Base-by-base conservation (phyloP, 2,329 filamentous ascomycete genomes). In the Emericellopsis atlantica region DNA sequence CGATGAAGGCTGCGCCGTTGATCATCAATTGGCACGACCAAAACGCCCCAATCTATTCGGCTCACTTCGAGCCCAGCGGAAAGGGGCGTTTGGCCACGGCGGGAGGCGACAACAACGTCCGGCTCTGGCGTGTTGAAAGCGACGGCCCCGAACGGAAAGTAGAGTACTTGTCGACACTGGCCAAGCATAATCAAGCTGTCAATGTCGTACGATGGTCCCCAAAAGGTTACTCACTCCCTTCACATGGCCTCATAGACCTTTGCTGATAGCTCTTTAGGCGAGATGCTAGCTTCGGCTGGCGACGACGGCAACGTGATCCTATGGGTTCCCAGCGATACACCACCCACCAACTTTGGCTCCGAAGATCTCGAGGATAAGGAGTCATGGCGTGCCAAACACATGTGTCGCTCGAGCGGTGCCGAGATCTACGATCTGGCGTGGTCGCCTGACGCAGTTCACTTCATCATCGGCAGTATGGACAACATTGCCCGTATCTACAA, bases 11-110 rank as follows among this genome's bases (percentile, higher is more conserved):
- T 58, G 82, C 87, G 56, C 90, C 92, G 53, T 75, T 98, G 52
- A 90, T 96, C 58, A 90, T 98, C 66, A 87, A 93, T 70, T 98
- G 92, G 92, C 93, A 98, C 65, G 86, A 95, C 62, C 86, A 95
- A 58, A 95, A 93, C 66, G 80, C 86, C 53, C 92, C 92, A 44
- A 89, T 98, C 59, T 98, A 96, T 67, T 95, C 90, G 35, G 87
- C 88, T 51, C 90, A 96, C 62, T 98, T 96, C 59, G 90, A 98
- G 59, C 86, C 86, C 37, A 75, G 86, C 56, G 88, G 87, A 48
- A 95, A 92, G 61, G 88, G 88, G 41, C 80, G 92, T 54, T 69
- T 98, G 47, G 92, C 92, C 44, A 98, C 92, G 9, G 90, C 83
- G 46, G 92, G 90, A 54, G 92, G 92, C 59, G 92, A 98, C 64